Evolutionary conservation across 2,329 filamentous ascomycete species (phyloP).

Genomic region (Dissoconium aciculare): DNA sequence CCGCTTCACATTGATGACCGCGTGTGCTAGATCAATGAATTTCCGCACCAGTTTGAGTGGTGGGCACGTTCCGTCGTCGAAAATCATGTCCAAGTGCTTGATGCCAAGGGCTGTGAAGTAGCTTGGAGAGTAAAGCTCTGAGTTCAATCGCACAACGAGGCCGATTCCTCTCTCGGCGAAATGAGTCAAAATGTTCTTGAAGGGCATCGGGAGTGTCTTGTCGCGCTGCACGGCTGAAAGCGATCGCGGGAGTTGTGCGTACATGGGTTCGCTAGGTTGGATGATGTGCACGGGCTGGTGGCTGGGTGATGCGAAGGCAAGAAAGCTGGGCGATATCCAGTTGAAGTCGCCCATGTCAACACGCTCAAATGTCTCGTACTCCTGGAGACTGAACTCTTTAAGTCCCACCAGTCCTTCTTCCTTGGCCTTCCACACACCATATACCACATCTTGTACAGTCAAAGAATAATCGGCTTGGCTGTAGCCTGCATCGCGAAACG

Average conservation of each 20-base stretch:
- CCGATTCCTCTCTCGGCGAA: constrained; percentile 81
- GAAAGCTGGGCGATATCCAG: constrained; percentile 90
- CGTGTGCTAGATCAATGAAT: constrained; percentile 88
- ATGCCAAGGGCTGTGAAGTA: constrained; percentile 94
- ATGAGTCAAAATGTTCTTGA: constrained; percentile 90
- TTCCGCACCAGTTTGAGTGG: constrained; percentile 76
- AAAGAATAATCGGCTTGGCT: constrained; percentile 95
- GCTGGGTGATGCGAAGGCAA: constrained; percentile 92
- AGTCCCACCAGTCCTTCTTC: constrained; percentile 83
- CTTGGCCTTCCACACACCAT: constrained; percentile 97
- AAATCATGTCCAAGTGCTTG: constrained; percentile 97
- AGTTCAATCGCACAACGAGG: constrained; percentile 88
- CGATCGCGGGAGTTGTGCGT: constrained; percentile 58
- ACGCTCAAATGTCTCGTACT: constrained; percentile 90
- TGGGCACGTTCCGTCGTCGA: constrained; percentile 94
- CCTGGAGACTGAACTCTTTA: constrained; percentile 87
- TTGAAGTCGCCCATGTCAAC: constrained; percentile 99
- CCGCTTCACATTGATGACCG: constrained; percentile 80
- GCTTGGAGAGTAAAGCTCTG: constrained; percentile 86
- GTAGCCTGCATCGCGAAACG: constrained; percentile 94
- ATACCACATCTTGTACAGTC: constrained; percentile 92
- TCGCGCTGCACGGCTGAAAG: constrained; percentile 52
- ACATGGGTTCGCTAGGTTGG: constrained; percentile 56
- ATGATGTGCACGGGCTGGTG: constrained; percentile 61
- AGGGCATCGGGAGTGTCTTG: constrained; percentile 62